Evolutionary conservation across 2,329 filamentous ascomycete genomes (phyloP), one percentile per base, ranked within the genome.

Genomic region (Hypoxylon sp.): DNA sequence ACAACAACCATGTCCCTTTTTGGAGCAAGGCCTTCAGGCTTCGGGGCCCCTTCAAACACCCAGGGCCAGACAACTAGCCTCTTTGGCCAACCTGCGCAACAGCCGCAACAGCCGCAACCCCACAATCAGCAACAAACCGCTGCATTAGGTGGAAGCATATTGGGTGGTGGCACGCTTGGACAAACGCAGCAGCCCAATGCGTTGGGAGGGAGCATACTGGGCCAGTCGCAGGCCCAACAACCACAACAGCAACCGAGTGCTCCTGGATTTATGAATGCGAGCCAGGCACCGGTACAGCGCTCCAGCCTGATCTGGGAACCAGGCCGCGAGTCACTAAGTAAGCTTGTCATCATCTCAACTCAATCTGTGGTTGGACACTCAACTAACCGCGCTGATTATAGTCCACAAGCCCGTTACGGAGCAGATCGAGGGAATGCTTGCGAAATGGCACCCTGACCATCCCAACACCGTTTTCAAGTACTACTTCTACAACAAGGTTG

Each of bases 401-500:
- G 87, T 84, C 71, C 90, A 94, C 75, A 93, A 93, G 77, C 87
- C 89, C 50, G 86, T 94, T 46, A 84, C 88, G 19, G 90, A 94
- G 61, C 92, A 95, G 77, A 91, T 94, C 77, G 83, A 85, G 65
- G 83, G 88, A 25, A 84, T 96, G 41, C 82, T 88, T 55, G 83
- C 88, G 65, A 94, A 94, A 80, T 96, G 92, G 92, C 85, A 91
- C 66, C 89, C 91, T 0, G 79, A 84, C 25, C 86, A 84, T 76
- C 84, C 88, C 21, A 88, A 88, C 75, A 94, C 91, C 73, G 87
- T 87, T 27, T 93, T 96, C 81, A 91, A 93, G 78, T 84, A 91
- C 75, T 95, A 95, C 82, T 93, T 96, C 78, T 96, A 96, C 84
- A 96, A 96, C 80, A 89, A 92, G 70, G 91, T 94, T 68, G 89